Percentiles rank a stretch among this genome's conserved stretches.
phyloP scores from a whole-genome alignment of 2,329 filamentous ascomycete genomes.

The Polychaeton citri region DNA sequence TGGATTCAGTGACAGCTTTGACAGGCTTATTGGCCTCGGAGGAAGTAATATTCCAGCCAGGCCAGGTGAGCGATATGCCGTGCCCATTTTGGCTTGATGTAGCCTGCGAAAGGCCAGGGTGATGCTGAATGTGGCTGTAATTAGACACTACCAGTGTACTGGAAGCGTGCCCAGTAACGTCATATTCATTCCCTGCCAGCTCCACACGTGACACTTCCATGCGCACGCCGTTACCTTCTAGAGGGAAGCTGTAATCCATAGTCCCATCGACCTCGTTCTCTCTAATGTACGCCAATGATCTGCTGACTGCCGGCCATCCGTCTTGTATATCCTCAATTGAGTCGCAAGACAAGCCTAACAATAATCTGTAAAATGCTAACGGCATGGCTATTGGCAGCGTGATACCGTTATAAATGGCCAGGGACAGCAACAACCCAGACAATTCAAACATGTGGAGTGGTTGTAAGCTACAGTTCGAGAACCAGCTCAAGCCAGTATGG shows the following conservation, averaged over 20 bases:
- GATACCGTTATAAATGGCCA: constrained; percentile 86
- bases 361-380: constrained; percentile 65
- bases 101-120: background rate
- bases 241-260: constrained; percentile 76
- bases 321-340: constrained; percentile 68
- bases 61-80: constrained; percentile 31
- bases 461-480: constrained; percentile 67
- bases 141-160: background rate
- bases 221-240: constrained; percentile 41
- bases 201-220: constrained; percentile 26
- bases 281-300: constrained; percentile 57
- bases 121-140: background rate
- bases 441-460: constrained; percentile 85
- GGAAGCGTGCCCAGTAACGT: background rate
- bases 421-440: constrained; percentile 70
- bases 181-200: background rate
- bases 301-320: constrained; percentile 73
- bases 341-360: constrained; percentile 46
- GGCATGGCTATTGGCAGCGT: constrained; percentile 87
- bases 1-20: constrained; percentile 61
- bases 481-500: constrained; percentile 72
- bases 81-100: background rate
- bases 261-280: constrained; percentile 62
- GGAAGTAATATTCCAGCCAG: constrained; percentile 35
- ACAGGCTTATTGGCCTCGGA: constrained; percentile 22